Conservation (phyloP, 768 basidiomycete genomes). For the Candolleomyces aberdarensis region DNA sequence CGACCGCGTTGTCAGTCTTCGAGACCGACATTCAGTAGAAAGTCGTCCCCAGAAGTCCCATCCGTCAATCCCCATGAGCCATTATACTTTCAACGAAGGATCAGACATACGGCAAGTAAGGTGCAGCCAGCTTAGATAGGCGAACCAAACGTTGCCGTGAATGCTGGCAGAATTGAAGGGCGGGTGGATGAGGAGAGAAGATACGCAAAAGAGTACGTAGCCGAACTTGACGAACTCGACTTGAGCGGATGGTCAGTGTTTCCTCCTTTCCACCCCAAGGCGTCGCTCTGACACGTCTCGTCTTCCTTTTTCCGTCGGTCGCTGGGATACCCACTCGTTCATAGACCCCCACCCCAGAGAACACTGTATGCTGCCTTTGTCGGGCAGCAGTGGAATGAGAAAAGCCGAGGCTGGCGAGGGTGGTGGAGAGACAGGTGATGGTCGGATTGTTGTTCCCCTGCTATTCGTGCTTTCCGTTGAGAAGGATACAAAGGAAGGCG, state of each 20-base stretch:
- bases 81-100: background rate
- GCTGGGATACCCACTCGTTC: constrained; percentile 92
- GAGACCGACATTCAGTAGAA: constrained; percentile 57
- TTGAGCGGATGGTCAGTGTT: constrained; percentile 88
- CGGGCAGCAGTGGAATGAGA: constrained; percentile 13
- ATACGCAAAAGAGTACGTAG: constrained; percentile 93
- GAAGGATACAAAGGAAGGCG: constrained; percentile 29
- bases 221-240: constrained; percentile 85
- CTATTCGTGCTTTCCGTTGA: constrained; percentile 7
- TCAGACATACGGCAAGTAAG: constrained; percentile 22
- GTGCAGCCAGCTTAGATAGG: constrained; percentile 25
- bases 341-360: constrained; percentile 70
- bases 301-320: constrained; percentile 39
- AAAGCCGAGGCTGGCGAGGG: constrained; percentile 13
- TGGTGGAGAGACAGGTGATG: constrained; percentile 15
- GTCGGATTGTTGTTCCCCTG: constrained; percentile 8
- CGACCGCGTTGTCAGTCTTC: constrained; percentile 50
- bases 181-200: constrained; percentile 53
- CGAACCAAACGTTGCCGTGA: constrained; percentile 51
- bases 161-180: constrained; percentile 31
- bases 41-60: constrained; percentile 44
- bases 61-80: background rate
- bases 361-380: constrained; percentile 27
- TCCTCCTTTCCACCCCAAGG: background rate
- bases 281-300: background rate